These are phyloP conservation scores for Breviolum minutum DNA, from an alignment of 73 alveolate species.

Conservation along the genomic window DNA sequence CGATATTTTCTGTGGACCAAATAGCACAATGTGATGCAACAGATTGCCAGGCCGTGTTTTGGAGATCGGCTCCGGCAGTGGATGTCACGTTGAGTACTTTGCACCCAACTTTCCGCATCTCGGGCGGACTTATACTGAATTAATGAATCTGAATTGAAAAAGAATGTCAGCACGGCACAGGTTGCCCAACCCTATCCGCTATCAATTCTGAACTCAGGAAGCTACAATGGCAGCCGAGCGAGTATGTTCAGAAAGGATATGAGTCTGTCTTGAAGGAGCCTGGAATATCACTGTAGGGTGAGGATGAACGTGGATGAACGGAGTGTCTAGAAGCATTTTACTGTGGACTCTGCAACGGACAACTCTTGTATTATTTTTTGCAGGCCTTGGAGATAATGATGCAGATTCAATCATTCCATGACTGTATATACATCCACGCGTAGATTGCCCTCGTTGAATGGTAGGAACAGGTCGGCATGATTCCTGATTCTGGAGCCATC, in stretches of 20 bases:
- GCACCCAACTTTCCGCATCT: constrained; percentile 62
- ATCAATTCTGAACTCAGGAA: background rate
- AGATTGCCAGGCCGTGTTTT: constrained; percentile 5
- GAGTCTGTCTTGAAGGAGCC: constrained; percentile 7
- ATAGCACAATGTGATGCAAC: no score
- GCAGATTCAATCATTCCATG: no score
- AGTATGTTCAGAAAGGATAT: background rate
- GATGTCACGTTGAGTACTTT: constrained; percentile 67
- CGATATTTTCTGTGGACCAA: no score
- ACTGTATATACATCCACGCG: no score
- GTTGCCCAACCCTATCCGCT: background rate
- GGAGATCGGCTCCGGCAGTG: constrained; percentile 77
- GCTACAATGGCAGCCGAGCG: constrained; percentile 58
- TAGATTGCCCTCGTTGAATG: no score
- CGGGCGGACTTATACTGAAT: background rate
- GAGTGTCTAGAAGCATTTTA: no score
- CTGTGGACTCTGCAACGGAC: background rate
- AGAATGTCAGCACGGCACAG: background rate
- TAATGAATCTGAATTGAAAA: no score
- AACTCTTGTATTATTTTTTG: background rate
- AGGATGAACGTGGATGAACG: background rate
- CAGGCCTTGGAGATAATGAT: no score
- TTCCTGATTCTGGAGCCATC: no score
- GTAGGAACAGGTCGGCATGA: no score
- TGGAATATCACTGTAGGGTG: background rate